Percentiles rank a stretch among this genome's conserved stretches.
Evolutionary conservation across 2,329 filamentous ascomycete species (phyloP).

Genomic region (Tympanopsis confertula): DNA sequence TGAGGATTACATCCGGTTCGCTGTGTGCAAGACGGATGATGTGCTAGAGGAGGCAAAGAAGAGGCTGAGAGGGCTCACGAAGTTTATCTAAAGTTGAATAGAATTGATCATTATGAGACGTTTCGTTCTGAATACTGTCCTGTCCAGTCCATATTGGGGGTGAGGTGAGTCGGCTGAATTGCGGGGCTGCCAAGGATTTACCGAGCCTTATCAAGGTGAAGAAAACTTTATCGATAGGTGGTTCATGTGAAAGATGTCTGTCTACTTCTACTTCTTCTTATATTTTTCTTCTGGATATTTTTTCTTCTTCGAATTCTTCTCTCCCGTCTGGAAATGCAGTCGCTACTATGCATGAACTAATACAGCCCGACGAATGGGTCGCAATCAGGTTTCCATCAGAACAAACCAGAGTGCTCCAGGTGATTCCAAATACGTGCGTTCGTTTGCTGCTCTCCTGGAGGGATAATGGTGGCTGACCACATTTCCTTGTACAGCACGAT

Average conservation of each 20-base stretch:
- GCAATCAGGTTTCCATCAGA: slow-evolving; percentile 48
- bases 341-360: slow-evolving; percentile 18
- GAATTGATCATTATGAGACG: slow-evolving; percentile 2
- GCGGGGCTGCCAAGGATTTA: too few relatives aligned
- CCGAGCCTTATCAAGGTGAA: too few relatives aligned
- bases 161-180: too few relatives aligned
- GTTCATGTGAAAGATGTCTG: too few relatives aligned
- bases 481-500: slow-evolving; percentile 52
- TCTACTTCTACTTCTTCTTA: too few relatives aligned
- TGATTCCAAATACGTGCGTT: slow-evolving; percentile 47
- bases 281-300: too few relatives aligned
- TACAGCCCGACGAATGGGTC: slow-evolving; percentile 49
- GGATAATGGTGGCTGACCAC: neutral
- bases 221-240: too few relatives aligned
- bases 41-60: slow-evolving; percentile 72
- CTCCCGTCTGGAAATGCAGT: too few relatives aligned
- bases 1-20: slow-evolving; percentile 88
- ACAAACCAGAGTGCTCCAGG: slow-evolving; percentile 41
- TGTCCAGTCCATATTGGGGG: too few relatives aligned
- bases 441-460: slow-evolving; percentile 10
- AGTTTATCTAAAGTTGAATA: slow-evolving; percentile 46
- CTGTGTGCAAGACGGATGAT: slow-evolving; percentile 88
- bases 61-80: slow-evolving; percentile 59
- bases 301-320: too few relatives aligned
- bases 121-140: too few relatives aligned